phyloP scores from a whole-genome alignment of 345 rosid species.

The Salix udensis region DNA sequence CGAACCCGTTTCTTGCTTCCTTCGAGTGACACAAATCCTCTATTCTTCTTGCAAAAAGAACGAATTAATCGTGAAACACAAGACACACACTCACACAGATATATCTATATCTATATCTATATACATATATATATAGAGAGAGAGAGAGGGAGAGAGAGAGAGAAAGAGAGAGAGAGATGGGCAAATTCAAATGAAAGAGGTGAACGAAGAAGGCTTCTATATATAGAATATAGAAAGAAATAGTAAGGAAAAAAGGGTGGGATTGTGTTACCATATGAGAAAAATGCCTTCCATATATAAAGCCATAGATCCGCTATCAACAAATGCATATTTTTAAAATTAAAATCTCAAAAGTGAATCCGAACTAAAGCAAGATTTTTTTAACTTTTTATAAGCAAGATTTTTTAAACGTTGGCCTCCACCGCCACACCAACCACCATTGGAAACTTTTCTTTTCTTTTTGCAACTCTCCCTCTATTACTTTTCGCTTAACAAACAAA shows the following conservation, averaged over 20 bases:
- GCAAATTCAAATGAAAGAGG: background rate
- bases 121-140: too few relatives aligned
- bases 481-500: background rate
- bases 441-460: background rate
- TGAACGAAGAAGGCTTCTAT: background rate
- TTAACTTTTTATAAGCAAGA: background rate
- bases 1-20: background rate
- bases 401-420: background rate
- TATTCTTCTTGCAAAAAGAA: background rate
- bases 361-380: background rate
- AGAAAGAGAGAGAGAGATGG: background rate
- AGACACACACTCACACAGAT: too few relatives aligned
- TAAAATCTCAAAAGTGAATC: background rate
- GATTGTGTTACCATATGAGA: background rate
- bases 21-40: background rate
- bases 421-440: background rate
- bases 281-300: background rate
- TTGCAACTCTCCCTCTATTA: background rate
- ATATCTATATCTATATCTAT: too few relatives aligned
- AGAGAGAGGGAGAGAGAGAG: too few relatives aligned
- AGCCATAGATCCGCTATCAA: background rate
- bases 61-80: too few relatives aligned
- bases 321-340: background rate
- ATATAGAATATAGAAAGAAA: background rate
- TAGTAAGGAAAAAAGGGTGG: background rate